These are phyloP conservation scores for Coccinonectria pachysandricola DNA, from an alignment of 2,329 filamentous ascomycete species.

Conservation along the genomic window DNA sequence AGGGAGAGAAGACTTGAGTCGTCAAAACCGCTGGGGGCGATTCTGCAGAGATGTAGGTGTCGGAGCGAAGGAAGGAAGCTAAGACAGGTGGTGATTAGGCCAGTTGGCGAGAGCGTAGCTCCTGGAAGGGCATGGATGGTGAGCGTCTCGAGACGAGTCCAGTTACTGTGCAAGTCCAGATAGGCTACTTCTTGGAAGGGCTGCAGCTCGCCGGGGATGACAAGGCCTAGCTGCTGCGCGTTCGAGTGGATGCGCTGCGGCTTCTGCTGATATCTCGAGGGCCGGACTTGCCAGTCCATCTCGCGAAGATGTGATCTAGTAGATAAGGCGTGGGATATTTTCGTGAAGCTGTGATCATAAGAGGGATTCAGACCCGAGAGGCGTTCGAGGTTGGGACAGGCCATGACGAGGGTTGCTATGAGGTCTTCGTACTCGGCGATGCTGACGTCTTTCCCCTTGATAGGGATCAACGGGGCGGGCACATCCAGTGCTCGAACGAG, in stretches of 20 bases:
- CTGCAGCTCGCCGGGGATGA: conserved; percentile 21
- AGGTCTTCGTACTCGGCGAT: conserved; percentile 45
- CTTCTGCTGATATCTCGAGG: conserved; percentile 10
- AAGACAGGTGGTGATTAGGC: conserved; percentile 40
- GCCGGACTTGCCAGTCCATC: conserved; percentile 49
- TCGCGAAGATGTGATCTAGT: conserved; percentile 45
- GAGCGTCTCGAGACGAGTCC: conserved; percentile 44
- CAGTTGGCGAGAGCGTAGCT: conserved; percentile 41
- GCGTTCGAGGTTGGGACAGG: conserved; percentile 53
- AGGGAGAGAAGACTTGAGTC: conserved; percentile 45
- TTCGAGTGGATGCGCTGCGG: conserved; percentile 21
- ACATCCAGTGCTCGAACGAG: conserved; percentile 49
- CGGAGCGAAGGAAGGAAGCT: conserved; percentile 42
- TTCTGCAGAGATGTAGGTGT: conserved; percentile 47
- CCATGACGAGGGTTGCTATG: conserved; percentile 51
- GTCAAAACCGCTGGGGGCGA: conserved; percentile 46
- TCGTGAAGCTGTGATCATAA: conserved; percentile 47
- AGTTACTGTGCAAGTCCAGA: conserved; percentile 41
- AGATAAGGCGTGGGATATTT: conserved; percentile 48
- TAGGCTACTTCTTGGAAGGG: conserved; percentile 32
- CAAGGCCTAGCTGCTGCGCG: conserved; percentile 21
- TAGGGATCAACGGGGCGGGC: conserved; percentile 32
- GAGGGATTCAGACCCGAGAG: conserved; percentile 42
- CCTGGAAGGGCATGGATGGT: conserved; percentile 49
- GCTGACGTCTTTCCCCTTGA: conserved; percentile 23